Evolutionary conservation across 192 early-diverging fungal species (phyloP), one percentile per base, ranked within the genome.

Genomic region (Chytriomyces sp.): DNA sequence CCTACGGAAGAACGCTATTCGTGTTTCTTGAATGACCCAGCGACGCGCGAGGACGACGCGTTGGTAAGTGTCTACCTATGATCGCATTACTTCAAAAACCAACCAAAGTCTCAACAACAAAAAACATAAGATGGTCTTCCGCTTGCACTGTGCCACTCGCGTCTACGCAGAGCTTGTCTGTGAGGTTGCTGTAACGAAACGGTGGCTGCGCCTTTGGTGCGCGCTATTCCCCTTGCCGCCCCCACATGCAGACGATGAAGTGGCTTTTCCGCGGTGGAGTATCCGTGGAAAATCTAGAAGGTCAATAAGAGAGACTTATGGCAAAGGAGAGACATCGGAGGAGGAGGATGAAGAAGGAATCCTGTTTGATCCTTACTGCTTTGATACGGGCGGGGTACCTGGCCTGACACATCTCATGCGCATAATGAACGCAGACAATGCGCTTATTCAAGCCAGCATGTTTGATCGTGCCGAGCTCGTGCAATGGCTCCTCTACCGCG

Each of bases 391-490:
- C 6, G 25, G 19, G 14, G 25, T 30, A 6, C 58, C 30, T 33
- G 58, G 32, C 31, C 7, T 60, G 17, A 8, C 17, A 32, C 17
- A 5, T 6, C 17, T 30, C 17, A 19, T 61, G 12, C 10, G 33
- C 8, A 41, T 19, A 7, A 55, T 56, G 7, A 53, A 52, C 22
- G 65, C 65, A 0, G 65, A 68, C 34, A 68, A 55, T 52, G 44
- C 52, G 34, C 26, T 68, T 5, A 53, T 68, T 52, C 52, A 68
- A 55, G 44, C 65, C 8, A 30, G 52, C 7, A 68, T 68, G 65
- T 68, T 55, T 33, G 65, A 68, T 68, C 65, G 65, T 14, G 52
- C 65, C 7, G 65, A 68, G 10, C 14, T 68, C 28, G 65, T 68
- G 7, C 12, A 30, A 31, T 68, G 65, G 65, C 7, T 68, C 3